phyloP scores from a whole-genome alignment of 768 basidiomycete species.

The Artomyces pyxidatus region DNA sequence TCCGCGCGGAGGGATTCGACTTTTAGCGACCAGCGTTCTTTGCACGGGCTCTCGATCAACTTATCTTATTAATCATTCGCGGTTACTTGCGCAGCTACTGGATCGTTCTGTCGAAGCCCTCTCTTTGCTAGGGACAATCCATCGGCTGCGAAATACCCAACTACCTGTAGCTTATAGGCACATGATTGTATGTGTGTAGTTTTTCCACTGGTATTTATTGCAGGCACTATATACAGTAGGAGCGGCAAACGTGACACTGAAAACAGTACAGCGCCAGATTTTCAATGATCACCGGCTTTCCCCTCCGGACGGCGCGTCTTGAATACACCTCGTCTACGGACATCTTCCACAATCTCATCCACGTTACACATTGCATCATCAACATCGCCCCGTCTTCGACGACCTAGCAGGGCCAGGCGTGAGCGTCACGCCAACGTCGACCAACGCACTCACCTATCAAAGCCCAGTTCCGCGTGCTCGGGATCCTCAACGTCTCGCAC shows the following conservation, averaged over 20 bases:
- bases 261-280: background rate
- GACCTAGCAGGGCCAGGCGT: constrained; percentile 26
- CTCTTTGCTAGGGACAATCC: too few relatives aligned
- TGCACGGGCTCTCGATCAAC: too few relatives aligned
- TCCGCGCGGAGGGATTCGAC: constrained; percentile 83
- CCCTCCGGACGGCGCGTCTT: constrained; percentile 67
- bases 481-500: constrained; percentile 80
- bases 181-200: too few relatives aligned
- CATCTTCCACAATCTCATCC: constrained; percentile 43
- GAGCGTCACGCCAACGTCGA: background rate
- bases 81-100: too few relatives aligned
- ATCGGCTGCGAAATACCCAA: too few relatives aligned
- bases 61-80: too few relatives aligned
- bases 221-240: too few relatives aligned
- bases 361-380: constrained; percentile 39
- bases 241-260: too few relatives aligned
- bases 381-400: constrained; percentile 17
- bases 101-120: too few relatives aligned
- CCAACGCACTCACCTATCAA: constrained; percentile 52
- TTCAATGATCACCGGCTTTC: constrained; percentile 37
- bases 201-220: too few relatives aligned
- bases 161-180: too few relatives aligned
- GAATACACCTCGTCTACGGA: constrained; percentile 60
- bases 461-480: constrained; percentile 91
- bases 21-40: too few relatives aligned